Evolutionary conservation across 2,329 filamentous ascomycete species (phyloP).

Genomic region (Fusarium transvaalense): DNA sequence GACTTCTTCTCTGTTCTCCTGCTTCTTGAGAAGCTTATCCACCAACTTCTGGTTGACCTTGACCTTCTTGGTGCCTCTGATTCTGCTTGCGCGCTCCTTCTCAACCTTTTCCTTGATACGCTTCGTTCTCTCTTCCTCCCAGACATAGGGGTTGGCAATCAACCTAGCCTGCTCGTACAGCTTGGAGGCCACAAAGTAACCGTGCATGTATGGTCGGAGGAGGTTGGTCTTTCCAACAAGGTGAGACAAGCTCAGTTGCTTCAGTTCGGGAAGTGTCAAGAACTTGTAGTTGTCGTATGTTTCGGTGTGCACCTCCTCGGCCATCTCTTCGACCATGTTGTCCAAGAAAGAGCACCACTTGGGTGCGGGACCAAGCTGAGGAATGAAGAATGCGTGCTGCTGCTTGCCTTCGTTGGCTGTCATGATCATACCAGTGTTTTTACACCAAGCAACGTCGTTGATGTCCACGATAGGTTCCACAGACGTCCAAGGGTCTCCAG

Average conservation of each 20-base stretch:
- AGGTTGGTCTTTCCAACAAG: slow-evolving; percentile 91
- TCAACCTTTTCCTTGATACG: slow-evolving; percentile 95
- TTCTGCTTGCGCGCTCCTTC: slow-evolving; percentile 94
- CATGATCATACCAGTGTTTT: slow-evolving; percentile 91
- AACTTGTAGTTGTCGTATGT: slow-evolving; percentile 99
- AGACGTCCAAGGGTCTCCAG: slow-evolving; percentile 92
- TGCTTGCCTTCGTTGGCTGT: slow-evolving; percentile 97
- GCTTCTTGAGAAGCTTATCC: slow-evolving; percentile 77
- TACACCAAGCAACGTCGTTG: slow-evolving; percentile 93
- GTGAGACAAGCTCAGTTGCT: slow-evolving; percentile 86
- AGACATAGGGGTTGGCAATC: slow-evolving; percentile 93
- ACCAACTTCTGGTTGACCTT: slow-evolving; percentile 92
- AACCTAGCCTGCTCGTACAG: slow-evolving; percentile 94
- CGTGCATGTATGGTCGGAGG: slow-evolving; percentile 97
- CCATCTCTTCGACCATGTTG: slow-evolving; percentile 98
- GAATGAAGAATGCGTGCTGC: slow-evolving; percentile 95
- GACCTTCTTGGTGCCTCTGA: slow-evolving; percentile 94
- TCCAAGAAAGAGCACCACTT: slow-evolving; percentile 98
- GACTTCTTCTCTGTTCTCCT: slow-evolving; percentile 69
- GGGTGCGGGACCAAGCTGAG: slow-evolving; percentile 91
- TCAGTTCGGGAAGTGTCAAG: slow-evolving; percentile 87
- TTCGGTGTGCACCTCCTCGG: slow-evolving; percentile 80
- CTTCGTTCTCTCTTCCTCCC: slow-evolving; percentile 92
- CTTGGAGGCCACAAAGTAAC: slow-evolving; percentile 95
- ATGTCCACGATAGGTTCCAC: slow-evolving; percentile 95